Conservation (phyloP, 345 rosid genomes). For the Melaleuca alternifolia region DNA sequence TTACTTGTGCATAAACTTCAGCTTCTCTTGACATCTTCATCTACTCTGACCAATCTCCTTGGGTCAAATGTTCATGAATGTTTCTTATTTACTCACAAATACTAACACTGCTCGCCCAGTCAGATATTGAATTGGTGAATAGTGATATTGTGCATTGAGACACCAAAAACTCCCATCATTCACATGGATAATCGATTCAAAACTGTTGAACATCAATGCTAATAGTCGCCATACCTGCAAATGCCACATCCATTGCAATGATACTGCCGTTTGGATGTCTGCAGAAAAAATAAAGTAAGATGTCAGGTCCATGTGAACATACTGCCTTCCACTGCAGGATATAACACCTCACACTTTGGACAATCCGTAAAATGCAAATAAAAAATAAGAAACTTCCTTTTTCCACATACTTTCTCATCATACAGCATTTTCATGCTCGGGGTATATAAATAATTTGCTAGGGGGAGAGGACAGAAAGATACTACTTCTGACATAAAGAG, state of each 20-base stretch:
- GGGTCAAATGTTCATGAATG: neutral
- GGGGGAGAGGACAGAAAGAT: neutral
- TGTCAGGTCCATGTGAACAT: neutral
- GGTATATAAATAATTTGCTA: neutral
- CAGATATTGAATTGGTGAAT: neutral
- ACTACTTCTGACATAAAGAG: neutral
- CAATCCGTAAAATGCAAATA: neutral
- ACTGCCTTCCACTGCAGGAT: neutral
- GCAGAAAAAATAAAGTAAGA: constrained; percentile 9
- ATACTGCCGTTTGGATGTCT: constrained; percentile 73
- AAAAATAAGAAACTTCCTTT: neutral
- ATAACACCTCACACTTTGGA: neutral
- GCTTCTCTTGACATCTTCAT: neutral
- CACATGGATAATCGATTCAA: neutral
- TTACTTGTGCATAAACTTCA: neutral
- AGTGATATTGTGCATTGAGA: neutral
- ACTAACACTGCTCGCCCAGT: neutral
- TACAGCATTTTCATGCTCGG: neutral
- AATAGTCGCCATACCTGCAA: constrained; percentile 54
- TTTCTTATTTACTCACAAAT: neutral
- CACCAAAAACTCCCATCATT: neutral
- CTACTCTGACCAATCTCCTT: neutral
- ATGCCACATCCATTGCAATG: constrained; percentile 89
- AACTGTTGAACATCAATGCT: neutral
- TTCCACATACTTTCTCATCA: neutral